These are phyloP conservation scores for Rubia balearica DNA, from an alignment of 305 asterid species.

Conservation along the genomic window DNA sequence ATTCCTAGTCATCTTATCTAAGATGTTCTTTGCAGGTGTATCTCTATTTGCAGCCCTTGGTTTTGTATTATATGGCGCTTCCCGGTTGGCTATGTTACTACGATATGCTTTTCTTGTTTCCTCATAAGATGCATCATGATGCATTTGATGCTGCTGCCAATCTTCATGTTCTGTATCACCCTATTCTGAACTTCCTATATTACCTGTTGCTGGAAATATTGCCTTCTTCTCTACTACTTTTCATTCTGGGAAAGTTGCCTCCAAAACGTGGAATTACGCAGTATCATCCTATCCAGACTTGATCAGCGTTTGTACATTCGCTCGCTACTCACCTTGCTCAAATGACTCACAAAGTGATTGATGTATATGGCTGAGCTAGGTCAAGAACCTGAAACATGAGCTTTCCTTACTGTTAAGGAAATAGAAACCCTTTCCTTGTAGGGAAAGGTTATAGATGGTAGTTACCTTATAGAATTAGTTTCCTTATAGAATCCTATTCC, in stretches of 20 bases:
- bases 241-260: constrained; percentile 92
- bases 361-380: constrained; percentile 5
- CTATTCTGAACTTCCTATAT: constrained; percentile 63
- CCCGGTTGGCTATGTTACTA: constrained; percentile 98
- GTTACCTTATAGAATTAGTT: too few relatives aligned
- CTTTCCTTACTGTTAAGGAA: too few relatives aligned
- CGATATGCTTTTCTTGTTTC: constrained; percentile 85
- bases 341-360: constrained; percentile 3
- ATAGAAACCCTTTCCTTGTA: too few relatives aligned
- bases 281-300: constrained; percentile 64
- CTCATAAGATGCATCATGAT: constrained; percentile 83
- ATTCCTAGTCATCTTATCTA: constrained; percentile 53
- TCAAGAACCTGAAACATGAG: background rate
- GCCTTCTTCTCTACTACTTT: constrained; percentile 89
- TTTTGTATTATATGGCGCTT: constrained; percentile 74
- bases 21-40: constrained; percentile 95
- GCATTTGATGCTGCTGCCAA: constrained; percentile 83
- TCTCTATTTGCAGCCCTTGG: constrained; percentile 90
- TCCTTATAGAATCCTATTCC: too few relatives aligned
- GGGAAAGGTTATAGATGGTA: too few relatives aligned
- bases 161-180: constrained; percentile 87
- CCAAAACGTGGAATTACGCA: constrained; percentile 89
- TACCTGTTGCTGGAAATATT: constrained; percentile 90
- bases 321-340: constrained; percentile 4
- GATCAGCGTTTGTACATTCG: background rate